These are phyloP conservation scores for Penicillium crystallinum DNA, from an alignment of 495 filamentous ascomycete species.

Conservation along the genomic window DNA sequence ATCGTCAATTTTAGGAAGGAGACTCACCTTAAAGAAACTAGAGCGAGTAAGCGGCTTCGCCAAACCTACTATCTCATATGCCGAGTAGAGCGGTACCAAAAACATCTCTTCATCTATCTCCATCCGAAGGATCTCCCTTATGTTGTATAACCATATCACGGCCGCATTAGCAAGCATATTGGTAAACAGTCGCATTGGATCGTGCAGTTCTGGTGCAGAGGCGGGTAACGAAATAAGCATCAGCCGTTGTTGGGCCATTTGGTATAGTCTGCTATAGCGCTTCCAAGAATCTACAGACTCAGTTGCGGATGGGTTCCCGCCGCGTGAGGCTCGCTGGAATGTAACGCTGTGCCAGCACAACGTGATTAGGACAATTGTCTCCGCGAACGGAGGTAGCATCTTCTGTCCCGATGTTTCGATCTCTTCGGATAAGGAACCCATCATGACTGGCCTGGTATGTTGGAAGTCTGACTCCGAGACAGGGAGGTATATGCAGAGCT, in stretches of 20 bases:
- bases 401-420: conserved; percentile 1
- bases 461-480: conserved; percentile 4
- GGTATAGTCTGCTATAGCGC: neutral
- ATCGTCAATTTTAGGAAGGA: neutral
- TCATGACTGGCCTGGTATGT: neutral
- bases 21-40: neutral
- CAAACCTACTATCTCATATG: conserved; percentile 1
- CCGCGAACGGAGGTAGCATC: neutral
- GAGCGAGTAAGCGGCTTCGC: conserved; percentile 2
- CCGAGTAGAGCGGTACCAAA: conserved; percentile 1
- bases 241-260: conserved; percentile 1
- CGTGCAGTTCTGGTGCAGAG: neutral
- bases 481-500: conserved; percentile 2
- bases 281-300: neutral
- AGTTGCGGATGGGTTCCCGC: neutral
- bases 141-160: conserved; percentile 3
- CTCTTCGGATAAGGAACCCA: neutral
- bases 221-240: conserved; percentile 3
- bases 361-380: conserved; percentile 1
- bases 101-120: neutral
- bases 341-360: conserved; percentile 4
- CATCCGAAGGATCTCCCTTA: neutral
- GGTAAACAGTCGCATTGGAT: conserved; percentile 4
- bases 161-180: conserved; percentile 6
- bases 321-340: neutral